Conservation (phyloP, 192 early-diverging fungal genomes). For the Backusella westeae region DNA sequence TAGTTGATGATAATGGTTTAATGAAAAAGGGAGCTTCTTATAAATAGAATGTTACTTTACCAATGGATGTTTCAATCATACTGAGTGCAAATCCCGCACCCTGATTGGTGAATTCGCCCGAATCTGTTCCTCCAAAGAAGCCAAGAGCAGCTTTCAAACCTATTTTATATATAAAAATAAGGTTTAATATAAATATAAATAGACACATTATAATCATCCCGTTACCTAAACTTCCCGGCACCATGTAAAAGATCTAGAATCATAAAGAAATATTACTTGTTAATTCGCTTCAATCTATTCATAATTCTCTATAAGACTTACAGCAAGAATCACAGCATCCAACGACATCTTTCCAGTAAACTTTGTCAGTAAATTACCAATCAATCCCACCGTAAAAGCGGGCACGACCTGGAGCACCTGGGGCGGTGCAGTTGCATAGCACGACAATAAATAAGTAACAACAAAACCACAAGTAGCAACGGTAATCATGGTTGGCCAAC, state of each 20-base stretch:
- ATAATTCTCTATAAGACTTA: slow-evolving; percentile 24
- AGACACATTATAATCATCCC: not conserved
- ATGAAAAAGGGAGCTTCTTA: not conserved
- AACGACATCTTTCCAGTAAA: slow-evolving; percentile 71
- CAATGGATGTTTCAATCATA: slow-evolving; percentile 42
- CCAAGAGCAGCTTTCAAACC: slow-evolving; percentile 31
- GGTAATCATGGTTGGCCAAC: slow-evolving; percentile 72
- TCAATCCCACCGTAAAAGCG: slow-evolving; percentile 75
- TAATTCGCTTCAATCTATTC: not conserved
- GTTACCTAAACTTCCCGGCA: slow-evolving; percentile 31
- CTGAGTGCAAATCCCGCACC: slow-evolving; percentile 47
- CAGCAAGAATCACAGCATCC: slow-evolving; percentile 78
- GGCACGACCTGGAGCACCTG: slow-evolving; percentile 69
- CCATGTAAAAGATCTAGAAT: slow-evolving; percentile 20
- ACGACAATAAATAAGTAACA: slow-evolving; percentile 52
- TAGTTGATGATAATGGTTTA: not conserved
- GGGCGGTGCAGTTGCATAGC: slow-evolving; percentile 46
- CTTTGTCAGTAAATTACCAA: slow-evolving; percentile 74
- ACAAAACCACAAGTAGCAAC: slow-evolving; percentile 68
- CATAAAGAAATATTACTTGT: not conserved
- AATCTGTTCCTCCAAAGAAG: slow-evolving; percentile 8
- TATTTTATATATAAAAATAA: not conserved
- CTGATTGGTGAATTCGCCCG: slow-evolving; percentile 16
- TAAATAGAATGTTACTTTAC: not conserved
- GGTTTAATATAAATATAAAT: not conserved